Conservation (phyloP, 2,329 filamentous ascomycete species). For the Capronia epimyces region DNA sequence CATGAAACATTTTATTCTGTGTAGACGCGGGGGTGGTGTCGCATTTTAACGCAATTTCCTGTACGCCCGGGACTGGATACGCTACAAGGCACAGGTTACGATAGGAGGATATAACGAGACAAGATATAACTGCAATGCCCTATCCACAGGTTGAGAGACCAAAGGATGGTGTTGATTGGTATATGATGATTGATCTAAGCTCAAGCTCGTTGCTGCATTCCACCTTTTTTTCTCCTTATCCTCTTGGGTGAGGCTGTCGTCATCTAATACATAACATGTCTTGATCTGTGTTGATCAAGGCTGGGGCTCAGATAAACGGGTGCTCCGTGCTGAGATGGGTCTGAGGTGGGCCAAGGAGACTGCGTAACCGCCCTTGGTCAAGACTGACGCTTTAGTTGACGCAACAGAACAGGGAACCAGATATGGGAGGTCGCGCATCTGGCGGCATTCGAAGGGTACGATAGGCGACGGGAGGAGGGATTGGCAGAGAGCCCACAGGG, state of each 20-base stretch:
- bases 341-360: neutral
- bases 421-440: neutral
- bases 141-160: neutral
- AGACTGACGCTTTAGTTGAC: neutral
- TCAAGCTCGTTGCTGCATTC: too few species aligned
- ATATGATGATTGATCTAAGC: too few species aligned
- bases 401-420: neutral
- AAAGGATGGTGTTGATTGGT: neutral
- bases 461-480: constrained; percentile 10
- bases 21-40: too few species aligned
- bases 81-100: neutral
- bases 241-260: neutral
- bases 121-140: too few species aligned
- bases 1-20: constrained; percentile 23
- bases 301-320: too few species aligned
- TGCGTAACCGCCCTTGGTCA: neutral
- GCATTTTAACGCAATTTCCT: neutral
- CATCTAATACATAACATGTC: neutral
- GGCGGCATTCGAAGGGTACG: neutral
- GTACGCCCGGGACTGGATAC: neutral
- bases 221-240: neutral
- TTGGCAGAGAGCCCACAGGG: constrained; percentile 3
- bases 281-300: too few species aligned
- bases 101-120: neutral
- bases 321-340: neutral